Evolutionary conservation across 2,329 filamentous ascomycete species (phyloP).

Genomic region (Chalara sp.): DNA sequence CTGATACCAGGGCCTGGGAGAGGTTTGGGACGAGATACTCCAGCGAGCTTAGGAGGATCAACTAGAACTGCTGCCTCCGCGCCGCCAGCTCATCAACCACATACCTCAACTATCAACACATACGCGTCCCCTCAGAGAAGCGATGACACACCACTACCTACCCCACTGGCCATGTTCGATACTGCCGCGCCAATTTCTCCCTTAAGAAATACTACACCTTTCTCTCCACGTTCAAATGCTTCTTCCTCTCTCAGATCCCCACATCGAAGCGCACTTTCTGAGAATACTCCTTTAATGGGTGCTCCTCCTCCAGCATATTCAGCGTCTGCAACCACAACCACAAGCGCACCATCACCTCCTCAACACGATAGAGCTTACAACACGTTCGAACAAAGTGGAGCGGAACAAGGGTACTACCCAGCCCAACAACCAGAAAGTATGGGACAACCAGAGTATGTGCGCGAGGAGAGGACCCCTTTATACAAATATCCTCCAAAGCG

Average conservation of each 20-base stretch:
- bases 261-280: slow-evolving; percentile 5
- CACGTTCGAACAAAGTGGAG: slow-evolving; percentile 14
- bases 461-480: slow-evolving; percentile 19
- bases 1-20: slow-evolving; percentile 15
- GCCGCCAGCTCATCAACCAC: slow-evolving; percentile 8
- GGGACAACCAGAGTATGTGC: slow-evolving; percentile 15
- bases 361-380: slow-evolving; percentile 14
- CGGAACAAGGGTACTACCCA: slow-evolving; percentile 13
- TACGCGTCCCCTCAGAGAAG: slow-evolving; percentile 14
- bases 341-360: background rate
- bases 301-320: slow-evolving; percentile 23
- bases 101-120: slow-evolving; percentile 9
- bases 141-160: slow-evolving; percentile 1
- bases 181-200: background rate
- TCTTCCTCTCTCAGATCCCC: slow-evolving; percentile 10
- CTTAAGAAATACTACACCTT: background rate
- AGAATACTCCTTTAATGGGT: background rate
- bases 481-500: slow-evolving; percentile 5
- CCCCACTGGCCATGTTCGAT: background rate
- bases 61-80: slow-evolving; percentile 13
- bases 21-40: background rate
- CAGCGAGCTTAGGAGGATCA: slow-evolving; percentile 8
- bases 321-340: slow-evolving; percentile 9
- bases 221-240: slow-evolving; percentile 8
- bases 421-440: slow-evolving; percentile 21